Base-by-base conservation (phyloP, 306 rosid species). In the Cyamopsis tetragonoloba region DNA sequence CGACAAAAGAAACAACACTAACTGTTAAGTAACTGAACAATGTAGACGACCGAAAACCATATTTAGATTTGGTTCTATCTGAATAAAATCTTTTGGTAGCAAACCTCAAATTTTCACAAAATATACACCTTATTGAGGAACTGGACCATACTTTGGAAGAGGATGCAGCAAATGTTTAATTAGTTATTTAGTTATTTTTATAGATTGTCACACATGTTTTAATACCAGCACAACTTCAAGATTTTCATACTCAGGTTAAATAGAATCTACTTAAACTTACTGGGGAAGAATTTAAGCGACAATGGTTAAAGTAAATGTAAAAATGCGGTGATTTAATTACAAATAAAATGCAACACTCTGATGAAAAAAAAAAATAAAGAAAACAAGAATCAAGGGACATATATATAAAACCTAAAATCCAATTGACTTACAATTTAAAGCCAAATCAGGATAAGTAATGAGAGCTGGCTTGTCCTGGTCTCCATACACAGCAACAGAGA, bases 401-500 rank as follows among this genome's bases (percentile, higher is more conserved):
- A 38, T 50, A 24, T 8, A 38, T 5, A 68, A 27, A 75, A 61
- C 14, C 23, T 18, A 38, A 62, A 44, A 59, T n/a, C 20, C 48
- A 46, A 34, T 14, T 28, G 23, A 75, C 99, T 83, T 83, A 93
- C 99, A 75, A 79, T 93, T 90, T 84, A 88, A 77, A 72, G 88
- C 97, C 81, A 93, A 79, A 80, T 93, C 99, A 13, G 99, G 99
- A 76, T 90, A 93, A 13, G 97, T 90, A 47, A 90, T 74, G 19
- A 93, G 95, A 60, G 96, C 99, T 62, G 99, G 97, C 68, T 93
- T 93, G 71, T 93, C 96, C 72, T 62, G 96, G 75, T 93, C 97
- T 79, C 98, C 99, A 73, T 81, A 79, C 79, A 93, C 90, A 38
- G 95, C 66, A 70, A 90, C 95, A 9, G 96, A 86, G 47, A 93